Evolutionary conservation across 2,329 filamentous ascomycete species (phyloP), one percentile per base, ranked within the genome.

Genomic region (Lithohypha guttulata): DNA sequence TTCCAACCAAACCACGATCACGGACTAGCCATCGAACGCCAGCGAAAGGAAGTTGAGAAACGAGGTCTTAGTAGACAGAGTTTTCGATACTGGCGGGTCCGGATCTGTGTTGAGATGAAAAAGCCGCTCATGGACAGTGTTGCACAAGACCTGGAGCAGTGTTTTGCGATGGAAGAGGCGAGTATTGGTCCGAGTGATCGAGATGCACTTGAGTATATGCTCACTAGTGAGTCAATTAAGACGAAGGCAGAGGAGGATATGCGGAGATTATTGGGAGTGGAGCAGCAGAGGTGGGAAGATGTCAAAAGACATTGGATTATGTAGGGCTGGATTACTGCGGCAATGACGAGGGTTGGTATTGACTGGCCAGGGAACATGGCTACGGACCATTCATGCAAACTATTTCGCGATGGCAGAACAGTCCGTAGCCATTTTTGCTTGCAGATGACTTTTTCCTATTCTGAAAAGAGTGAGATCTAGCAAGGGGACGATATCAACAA

Each of bases 101-200:
- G 34, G n/a, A 37, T 37, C 5, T 37, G 34, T 21, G 25, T 29
- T n/a, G 23, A 37, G 14, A 29, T 15, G 7, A 25, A 18, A 14
- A 17, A 15, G 4, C 11, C 4, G 11, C 14, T 37, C 5, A 10
- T 15, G 2, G 9, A 29, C 10, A 29, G 23, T 14, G 26, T 10
- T n/a, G 4, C 21, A 18, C 18, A 13, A 6, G 34, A 37, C 17
- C 10, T 37, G 23, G 25, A 11, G 9, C 11, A 29, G 2, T 15
- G 9, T 15, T 29, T 37, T 14, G 23, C 19, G 34, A 28, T 7
- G 23, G 34, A 29, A 26, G 23, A 21, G 26, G 18, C 20, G 20
- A 37, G 15, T 13, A 18, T 37, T 5, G 34, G 34, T 11, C 10
- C 21, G 9, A 14, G 17, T 17, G 15, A 19, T 27, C 23, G 23